A percentile compares a stretch with the other conserved stretches of the same genome.
These are phyloP conservation scores for Herpotrichia juniperi DNA, from an alignment of 2,329 filamentous ascomycete genomes.

Conservation along the genomic window DNA sequence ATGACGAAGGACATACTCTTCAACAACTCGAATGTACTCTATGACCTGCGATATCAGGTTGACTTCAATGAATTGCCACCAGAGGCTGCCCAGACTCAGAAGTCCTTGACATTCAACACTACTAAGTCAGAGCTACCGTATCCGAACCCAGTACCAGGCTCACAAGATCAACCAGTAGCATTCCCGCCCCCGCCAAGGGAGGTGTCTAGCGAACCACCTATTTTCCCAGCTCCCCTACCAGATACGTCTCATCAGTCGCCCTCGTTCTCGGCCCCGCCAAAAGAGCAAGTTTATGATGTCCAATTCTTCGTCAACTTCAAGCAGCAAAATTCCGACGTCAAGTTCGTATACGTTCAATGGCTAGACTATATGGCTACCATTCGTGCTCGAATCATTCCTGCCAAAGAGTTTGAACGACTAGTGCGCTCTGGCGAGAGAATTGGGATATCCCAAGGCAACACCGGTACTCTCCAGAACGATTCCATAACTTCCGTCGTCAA, in stretches of 20 bases:
- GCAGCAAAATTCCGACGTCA: constrained; percentile 56
- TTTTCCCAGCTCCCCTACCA: background rate
- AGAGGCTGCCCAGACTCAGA: constrained; percentile 27
- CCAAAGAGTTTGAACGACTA: constrained; percentile 51
- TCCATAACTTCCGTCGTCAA: constrained; percentile 58
- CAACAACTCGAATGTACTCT: constrained; percentile 77
- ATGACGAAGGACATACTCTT: constrained; percentile 74
- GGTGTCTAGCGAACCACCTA: background rate
- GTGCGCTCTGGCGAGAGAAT: constrained; percentile 49
- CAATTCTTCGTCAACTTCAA: constrained; percentile 57
- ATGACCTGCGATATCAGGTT: constrained; percentile 62
- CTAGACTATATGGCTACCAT: constrained; percentile 76
- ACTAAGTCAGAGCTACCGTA: constrained; percentile 28
- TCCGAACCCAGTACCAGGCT: constrained; percentile 12
- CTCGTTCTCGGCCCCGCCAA: constrained; percentile 36
- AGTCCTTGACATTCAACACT: constrained; percentile 32
- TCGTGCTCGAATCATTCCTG: constrained; percentile 71
- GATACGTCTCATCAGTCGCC: constrained; percentile 24
- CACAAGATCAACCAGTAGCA: constrained; percentile 17
- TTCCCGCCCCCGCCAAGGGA: background rate
- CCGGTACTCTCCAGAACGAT: constrained; percentile 74
- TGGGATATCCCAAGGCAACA: constrained; percentile 67
- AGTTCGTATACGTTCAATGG: constrained; percentile 78
- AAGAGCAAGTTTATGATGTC: constrained; percentile 40
- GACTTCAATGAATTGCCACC: constrained; percentile 33